Evolutionary conservation across 2,329 filamentous ascomycete genomes (phyloP).

Genomic region (Paraphaeosphaeria minitans): DNA sequence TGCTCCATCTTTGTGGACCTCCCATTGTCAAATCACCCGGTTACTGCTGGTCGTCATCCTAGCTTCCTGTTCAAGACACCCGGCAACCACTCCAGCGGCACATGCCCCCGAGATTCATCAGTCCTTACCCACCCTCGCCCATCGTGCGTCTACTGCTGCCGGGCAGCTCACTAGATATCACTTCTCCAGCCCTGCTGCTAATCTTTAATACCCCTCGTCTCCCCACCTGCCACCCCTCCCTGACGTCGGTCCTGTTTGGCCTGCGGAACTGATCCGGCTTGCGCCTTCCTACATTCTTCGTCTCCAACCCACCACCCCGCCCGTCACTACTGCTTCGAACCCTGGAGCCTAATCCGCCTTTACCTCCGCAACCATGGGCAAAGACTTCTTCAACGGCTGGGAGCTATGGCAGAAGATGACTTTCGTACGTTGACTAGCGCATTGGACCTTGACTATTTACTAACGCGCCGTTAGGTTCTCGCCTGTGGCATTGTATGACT

Average conservation of each 20-base stretch:
- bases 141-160: slow-evolving; percentile 11
- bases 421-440: slow-evolving; percentile 66
- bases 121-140: slow-evolving; percentile 4
- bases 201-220: slow-evolving; percentile 7
- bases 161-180: slow-evolving; percentile 9
- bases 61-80: slow-evolving; percentile 22
- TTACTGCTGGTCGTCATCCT: slow-evolving; percentile 16
- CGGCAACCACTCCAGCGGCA: slow-evolving; percentile 20
- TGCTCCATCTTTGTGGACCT: slow-evolving; percentile 14
- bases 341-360: slow-evolving; percentile 23
- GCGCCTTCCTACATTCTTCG: slow-evolving; percentile 13
- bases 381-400: slow-evolving; percentile 62
- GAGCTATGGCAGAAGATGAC: slow-evolving; percentile 87
- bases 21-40: slow-evolving; percentile 20
- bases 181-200: slow-evolving; percentile 7
- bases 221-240: neutral
- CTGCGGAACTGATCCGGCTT: slow-evolving; percentile 8
- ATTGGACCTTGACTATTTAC: slow-evolving; percentile 12
- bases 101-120: slow-evolving; percentile 21
- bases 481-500: slow-evolving; percentile 67
- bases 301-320: slow-evolving; percentile 21
- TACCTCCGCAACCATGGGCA: slow-evolving; percentile 32
- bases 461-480: slow-evolving; percentile 64
- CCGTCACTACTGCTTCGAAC: slow-evolving; percentile 24
- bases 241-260: slow-evolving; percentile 7